Conservation (phyloP, 192 early-diverging fungal genomes). For the Rhizophlyctis rosea region DNA sequence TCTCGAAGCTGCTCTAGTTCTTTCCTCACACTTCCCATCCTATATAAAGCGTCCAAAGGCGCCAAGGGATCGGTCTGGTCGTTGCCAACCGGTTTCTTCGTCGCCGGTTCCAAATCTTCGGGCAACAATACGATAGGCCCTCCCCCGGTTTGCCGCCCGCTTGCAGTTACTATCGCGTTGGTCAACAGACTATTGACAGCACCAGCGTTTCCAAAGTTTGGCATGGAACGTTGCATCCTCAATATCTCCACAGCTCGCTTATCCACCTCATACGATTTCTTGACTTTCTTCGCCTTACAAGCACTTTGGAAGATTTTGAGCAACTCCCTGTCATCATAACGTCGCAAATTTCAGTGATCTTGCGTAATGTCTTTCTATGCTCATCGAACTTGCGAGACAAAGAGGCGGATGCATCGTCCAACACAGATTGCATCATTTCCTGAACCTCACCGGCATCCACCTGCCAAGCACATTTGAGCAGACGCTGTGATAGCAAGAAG, state of each 20-base stretch:
- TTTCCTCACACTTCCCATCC: slow-evolving; percentile 19
- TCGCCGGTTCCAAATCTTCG: slow-evolving; percentile 24
- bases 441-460: slow-evolving; percentile 13
- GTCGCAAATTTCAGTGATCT: slow-evolving; percentile 28
- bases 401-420: slow-evolving; percentile 4
- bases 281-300: slow-evolving; percentile 16
- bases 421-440: slow-evolving; percentile 6
- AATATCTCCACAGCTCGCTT: slow-evolving; percentile 22
- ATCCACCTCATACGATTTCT: slow-evolving; percentile 13
- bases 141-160: slow-evolving; percentile 6
- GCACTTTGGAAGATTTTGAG: slow-evolving; percentile 28
- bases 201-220: slow-evolving; percentile 45
- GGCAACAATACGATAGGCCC: slow-evolving; percentile 9
- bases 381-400: slow-evolving; percentile 7
- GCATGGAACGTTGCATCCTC: slow-evolving; percentile 27
- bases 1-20: slow-evolving; percentile 21
- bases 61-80: slow-evolving; percentile 29
- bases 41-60: slow-evolving; percentile 22
- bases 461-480: slow-evolving; percentile 30
- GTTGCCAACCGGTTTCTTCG: slow-evolving; percentile 4
- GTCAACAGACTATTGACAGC: slow-evolving; percentile 26
- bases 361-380: slow-evolving; percentile 17
- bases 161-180: slow-evolving; percentile 34
- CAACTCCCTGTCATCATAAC: slow-evolving; percentile 31
- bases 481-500: slow-evolving; percentile 17